Percentiles rank a stretch among this genome's conserved stretches.
Conservation (phyloP, 148 eudicot genomes). For the Arctostaphylos glauca region DNA sequence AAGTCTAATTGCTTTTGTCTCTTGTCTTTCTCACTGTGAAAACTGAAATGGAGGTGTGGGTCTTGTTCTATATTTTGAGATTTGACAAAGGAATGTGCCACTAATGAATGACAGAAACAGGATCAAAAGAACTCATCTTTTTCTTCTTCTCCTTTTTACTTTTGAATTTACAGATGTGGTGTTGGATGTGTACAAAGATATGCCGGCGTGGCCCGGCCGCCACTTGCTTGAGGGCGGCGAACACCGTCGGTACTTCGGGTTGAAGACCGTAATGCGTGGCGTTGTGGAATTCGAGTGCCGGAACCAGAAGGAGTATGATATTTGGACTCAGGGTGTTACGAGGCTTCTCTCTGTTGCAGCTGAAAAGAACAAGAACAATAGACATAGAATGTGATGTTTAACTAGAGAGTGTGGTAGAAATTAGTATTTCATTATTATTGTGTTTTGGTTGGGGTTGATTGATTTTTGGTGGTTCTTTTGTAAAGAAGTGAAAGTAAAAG, state of each 20-base stretch:
- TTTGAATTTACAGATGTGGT: constrained; percentile 59
- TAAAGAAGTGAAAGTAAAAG: background rate
- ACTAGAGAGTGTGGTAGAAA: background rate
- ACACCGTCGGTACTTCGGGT: constrained; percentile 64
- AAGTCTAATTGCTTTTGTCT: constrained; percentile 42
- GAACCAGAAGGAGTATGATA: constrained; percentile 70
- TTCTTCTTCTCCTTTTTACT: constrained; percentile 17
- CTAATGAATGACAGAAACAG: constrained; percentile 27
- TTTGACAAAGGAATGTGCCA: constrained; percentile 53
- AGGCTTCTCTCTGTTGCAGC: constrained; percentile 55
- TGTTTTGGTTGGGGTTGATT: background rate
- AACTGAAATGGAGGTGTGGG: constrained; percentile 36
- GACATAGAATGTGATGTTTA: constrained; percentile 16
- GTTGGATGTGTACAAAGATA: constrained; percentile 74
- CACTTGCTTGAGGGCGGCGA: constrained; percentile 84
- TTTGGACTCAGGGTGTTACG: constrained; percentile 91
- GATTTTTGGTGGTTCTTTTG: constrained; percentile 9
- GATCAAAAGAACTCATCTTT: constrained; percentile 30
- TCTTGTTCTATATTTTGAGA: constrained; percentile 60
- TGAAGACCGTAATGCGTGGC: constrained; percentile 71
- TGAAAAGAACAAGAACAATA: constrained; percentile 20
- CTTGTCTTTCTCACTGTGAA: constrained; percentile 38
- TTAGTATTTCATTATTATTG: background rate
- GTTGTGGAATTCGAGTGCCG: constrained; percentile 96
- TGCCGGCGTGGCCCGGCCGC: constrained; percentile 97